Conservation (phyloP, 768 basidiomycete species). For the Auricularia cornea region DNA sequence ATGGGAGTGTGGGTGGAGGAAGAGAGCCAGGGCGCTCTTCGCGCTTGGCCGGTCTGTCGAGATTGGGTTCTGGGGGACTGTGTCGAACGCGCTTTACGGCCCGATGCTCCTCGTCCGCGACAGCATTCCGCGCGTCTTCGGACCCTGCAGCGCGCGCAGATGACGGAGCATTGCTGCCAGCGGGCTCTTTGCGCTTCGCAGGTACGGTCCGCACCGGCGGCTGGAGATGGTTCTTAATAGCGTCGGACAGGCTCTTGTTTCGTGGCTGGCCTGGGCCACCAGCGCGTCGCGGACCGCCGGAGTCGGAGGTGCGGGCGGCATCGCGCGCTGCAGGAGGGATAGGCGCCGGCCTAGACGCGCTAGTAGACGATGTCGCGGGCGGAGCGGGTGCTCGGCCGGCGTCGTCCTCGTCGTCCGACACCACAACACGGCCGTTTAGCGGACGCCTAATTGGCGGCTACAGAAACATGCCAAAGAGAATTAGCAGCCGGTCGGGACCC, state of each 20-base stretch:
- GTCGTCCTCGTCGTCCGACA: not conserved
- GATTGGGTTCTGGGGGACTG: not conserved
- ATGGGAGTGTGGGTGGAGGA: too few species aligned
- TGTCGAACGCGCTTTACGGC: not conserved
- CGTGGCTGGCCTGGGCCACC: not conserved
- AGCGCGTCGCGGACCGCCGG: not conserved
- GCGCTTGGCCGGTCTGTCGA: too few species aligned
- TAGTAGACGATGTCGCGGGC: not conserved
- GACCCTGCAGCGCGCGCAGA: not conserved
- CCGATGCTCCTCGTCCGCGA: not conserved
- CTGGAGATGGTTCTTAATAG: not conserved
- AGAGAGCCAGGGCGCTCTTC: too few species aligned
- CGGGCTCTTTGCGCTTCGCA: not conserved
- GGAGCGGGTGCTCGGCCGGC: not conserved
- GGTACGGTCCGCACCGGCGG: not conserved
- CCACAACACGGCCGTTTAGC: not conserved
- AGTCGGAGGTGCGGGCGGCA: not conserved
- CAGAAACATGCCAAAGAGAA: too few species aligned
- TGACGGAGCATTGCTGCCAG: not conserved
- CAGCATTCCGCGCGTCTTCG: not conserved
- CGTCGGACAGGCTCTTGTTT: not conserved
- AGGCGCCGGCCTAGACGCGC: not conserved
- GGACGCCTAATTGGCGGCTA: not conserved
- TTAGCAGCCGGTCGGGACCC: too few species aligned
- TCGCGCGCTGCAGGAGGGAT: not conserved